Evolutionary conservation across 2,329 filamentous ascomycete genomes (phyloP).

Genomic region (Pseudocercospora vitis): DNA sequence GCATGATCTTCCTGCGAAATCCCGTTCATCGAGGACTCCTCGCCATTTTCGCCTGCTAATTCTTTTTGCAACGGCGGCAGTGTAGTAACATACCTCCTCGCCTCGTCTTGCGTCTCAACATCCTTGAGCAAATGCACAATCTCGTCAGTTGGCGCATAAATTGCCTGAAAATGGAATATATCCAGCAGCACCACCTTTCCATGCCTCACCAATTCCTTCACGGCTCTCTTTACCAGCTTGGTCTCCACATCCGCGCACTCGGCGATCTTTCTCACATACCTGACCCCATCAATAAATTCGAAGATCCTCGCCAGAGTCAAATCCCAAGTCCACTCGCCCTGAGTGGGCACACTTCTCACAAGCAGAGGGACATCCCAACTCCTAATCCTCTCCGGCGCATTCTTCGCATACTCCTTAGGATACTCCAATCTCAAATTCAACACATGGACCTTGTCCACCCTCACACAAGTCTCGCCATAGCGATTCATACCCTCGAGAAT

Average conservation of each 20-base stretch:
- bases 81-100: constrained; percentile 75
- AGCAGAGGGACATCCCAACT: constrained; percentile 88
- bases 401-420: constrained; percentile 67
- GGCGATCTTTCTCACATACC: constrained; percentile 84
- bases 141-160: constrained; percentile 79
- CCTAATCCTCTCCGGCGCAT: constrained; percentile 72
- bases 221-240: constrained; percentile 78
- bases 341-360: constrained; percentile 50
- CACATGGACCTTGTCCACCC: constrained; percentile 28
- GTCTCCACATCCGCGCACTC: constrained; percentile 82
- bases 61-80: neutral
- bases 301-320: constrained; percentile 77
- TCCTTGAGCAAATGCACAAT: constrained; percentile 79
- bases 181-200: constrained; percentile 87
- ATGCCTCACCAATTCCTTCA: constrained; percentile 90
- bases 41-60: constrained; percentile 7
- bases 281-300: constrained; percentile 84
- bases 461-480: constrained; percentile 76
- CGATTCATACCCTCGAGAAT: constrained; percentile 92
- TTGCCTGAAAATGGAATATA: constrained; percentile 89
- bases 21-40: constrained; percentile 11
- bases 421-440: constrained; percentile 44
- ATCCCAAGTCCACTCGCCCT: constrained; percentile 69
- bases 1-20: neutral
- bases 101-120: constrained; percentile 78